Conservation (phyloP, 257 asterid genomes). For the Scutellaria baicalensis region DNA sequence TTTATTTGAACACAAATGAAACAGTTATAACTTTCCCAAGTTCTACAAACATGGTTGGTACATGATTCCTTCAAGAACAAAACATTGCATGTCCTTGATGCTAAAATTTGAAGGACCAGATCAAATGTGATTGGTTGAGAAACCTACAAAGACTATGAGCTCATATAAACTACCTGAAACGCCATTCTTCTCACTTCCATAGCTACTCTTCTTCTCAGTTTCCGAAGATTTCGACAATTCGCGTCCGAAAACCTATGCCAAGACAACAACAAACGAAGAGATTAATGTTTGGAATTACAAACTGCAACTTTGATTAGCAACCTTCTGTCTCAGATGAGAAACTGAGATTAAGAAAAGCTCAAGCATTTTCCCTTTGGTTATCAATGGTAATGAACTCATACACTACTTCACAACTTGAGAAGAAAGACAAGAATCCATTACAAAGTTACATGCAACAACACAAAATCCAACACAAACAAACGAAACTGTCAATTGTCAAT, state of each 20-base stretch:
- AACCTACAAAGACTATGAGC: neutral
- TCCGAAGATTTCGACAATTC: slow-evolving; percentile 24
- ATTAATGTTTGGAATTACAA: neutral
- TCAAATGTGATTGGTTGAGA: neutral
- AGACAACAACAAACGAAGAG: neutral
- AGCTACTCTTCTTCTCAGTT: slow-evolving; percentile 35
- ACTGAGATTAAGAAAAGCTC: neutral
- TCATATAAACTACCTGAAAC: slow-evolving; percentile 30
- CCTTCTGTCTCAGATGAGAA: neutral
- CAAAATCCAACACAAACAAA: neutral
- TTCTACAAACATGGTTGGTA: neutral
- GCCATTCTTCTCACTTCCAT: slow-evolving; percentile 39
- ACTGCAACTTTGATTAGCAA: neutral
- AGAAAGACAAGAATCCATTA: neutral
- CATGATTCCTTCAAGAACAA: neutral
- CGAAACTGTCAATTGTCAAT: neutral
- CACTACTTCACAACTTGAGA: neutral
- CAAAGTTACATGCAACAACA: slow-evolving; percentile 14
- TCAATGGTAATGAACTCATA: neutral
- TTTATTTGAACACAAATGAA: neutral
- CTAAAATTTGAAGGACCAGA: neutral
- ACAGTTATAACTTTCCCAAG: neutral
- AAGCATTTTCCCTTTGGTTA: neutral
- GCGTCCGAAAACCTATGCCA: slow-evolving; percentile 38
- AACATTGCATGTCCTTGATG: neutral